Conservation (phyloP, 768 basidiomycete species). For the Clathrus columnatus region DNA sequence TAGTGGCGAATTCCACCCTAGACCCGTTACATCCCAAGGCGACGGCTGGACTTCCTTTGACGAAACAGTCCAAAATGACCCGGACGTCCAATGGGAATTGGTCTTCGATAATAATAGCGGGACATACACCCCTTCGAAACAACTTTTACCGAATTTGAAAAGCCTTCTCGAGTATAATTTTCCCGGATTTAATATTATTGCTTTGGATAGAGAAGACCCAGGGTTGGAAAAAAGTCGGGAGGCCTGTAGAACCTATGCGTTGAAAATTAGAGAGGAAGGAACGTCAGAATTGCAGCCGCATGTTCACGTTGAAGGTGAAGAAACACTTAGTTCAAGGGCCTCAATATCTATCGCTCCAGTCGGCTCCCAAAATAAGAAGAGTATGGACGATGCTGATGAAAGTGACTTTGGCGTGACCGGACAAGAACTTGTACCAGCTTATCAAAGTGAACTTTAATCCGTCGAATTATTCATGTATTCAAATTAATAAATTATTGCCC, state of each 20-base stretch:
- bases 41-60: constrained; percentile 61
- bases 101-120: constrained; percentile 84
- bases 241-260: constrained; percentile 59
- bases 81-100: constrained; percentile 63
- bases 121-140: constrained; percentile 69
- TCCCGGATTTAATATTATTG: constrained; percentile 47
- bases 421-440: too few relatives aligned
- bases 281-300: constrained; percentile 60
- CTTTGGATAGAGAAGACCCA: constrained; percentile 47
- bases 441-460: too few relatives aligned
- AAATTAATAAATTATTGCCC: too few relatives aligned
- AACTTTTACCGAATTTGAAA: constrained; percentile 51
- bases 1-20: constrained; percentile 71
- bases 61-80: constrained; percentile 41
- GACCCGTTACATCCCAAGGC: constrained; percentile 37
- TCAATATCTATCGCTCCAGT: background rate
- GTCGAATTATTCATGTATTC: too few relatives aligned
- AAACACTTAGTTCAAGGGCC: constrained; percentile 35
- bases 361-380: background rate
- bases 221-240: constrained; percentile 49
- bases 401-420: too few relatives aligned
- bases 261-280: constrained; percentile 48
- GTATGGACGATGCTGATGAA: background rate
- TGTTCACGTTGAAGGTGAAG: constrained; percentile 38
- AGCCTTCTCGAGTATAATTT: constrained; percentile 68